Conservation (phyloP, 805 yeast species). For the Scheffersomyces coipomensis region DNA sequence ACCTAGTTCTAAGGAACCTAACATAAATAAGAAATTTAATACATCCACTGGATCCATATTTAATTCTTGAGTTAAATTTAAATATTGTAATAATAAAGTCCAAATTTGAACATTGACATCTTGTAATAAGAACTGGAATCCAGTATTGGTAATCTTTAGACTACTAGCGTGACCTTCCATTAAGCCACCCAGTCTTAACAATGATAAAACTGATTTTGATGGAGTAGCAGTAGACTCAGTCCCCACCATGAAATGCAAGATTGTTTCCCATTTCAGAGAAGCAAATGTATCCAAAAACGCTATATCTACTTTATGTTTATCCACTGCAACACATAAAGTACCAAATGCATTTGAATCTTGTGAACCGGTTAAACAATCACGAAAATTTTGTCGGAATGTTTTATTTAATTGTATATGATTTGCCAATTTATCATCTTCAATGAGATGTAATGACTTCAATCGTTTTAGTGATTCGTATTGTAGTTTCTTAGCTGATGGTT, state of each 20-base stretch:
- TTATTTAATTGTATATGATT: slow-evolving; percentile 59
- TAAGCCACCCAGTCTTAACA: slow-evolving; percentile 76
- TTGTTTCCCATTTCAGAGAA: slow-evolving; percentile 88
- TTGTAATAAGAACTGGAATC: slow-evolving; percentile 91
- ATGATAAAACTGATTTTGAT: slow-evolving; percentile 74
- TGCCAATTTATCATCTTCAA: slow-evolving; percentile 56
- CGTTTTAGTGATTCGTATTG: slow-evolving; percentile 80
- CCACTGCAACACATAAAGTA: slow-evolving; percentile 52
- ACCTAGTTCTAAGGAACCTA: slow-evolving; percentile 91
- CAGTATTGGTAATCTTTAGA: slow-evolving; percentile 79
- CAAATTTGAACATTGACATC: slow-evolving; percentile 93
- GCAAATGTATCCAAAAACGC: slow-evolving; percentile 77
- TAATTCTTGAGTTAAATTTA: slow-evolving; percentile 77
- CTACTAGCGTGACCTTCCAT: slow-evolving; percentile 65
- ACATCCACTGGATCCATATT: slow-evolving; percentile 97
- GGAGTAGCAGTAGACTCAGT: slow-evolving; percentile 72
- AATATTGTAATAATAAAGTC: slow-evolving; percentile 84
- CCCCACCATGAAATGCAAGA: slow-evolving; percentile 96
- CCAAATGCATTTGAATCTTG: slow-evolving; percentile 70
- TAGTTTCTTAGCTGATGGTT: slow-evolving; percentile 51
- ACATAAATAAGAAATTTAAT: slow-evolving; percentile 85
- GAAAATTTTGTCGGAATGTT: slow-evolving; percentile 70
- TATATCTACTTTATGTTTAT: slow-evolving; percentile 57
- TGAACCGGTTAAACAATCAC: slow-evolving; percentile 84
- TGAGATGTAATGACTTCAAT: slow-evolving; percentile 70